Evolutionary conservation across 192 early-diverging fungal species (phyloP).

Genomic region (Glomus cerebriforme): DNA sequence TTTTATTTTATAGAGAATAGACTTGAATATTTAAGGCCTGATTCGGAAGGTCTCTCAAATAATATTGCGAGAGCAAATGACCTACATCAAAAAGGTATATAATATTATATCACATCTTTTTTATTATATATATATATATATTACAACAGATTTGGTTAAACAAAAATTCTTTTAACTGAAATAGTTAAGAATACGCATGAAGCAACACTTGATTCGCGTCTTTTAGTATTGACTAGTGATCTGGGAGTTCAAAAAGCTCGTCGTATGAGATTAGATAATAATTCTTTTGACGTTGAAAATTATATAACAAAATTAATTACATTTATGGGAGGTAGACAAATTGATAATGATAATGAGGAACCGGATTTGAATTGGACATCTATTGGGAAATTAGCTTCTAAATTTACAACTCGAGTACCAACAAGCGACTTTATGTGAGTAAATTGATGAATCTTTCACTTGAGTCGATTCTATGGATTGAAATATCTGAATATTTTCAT

Average conservation of each 20-base stretch:
- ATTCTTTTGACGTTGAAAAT: conserved; percentile 76
- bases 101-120: no score
- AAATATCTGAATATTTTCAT: conserved; percentile 21
- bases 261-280: conserved; percentile 72
- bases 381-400: conserved; percentile 56
- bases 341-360: conserved; percentile 52
- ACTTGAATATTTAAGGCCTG: conserved; percentile 41
- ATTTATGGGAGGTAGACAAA: conserved; percentile 48
- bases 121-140: no score
- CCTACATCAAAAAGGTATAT: conserved; percentile 41
- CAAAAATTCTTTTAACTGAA: neutral
- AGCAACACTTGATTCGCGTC: conserved; percentile 84
- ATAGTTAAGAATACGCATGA: conserved; percentile 81
- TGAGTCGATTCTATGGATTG: neutral
- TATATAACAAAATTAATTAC: conserved; percentile 67
- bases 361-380: conserved; percentile 58
- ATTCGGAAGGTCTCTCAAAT: conserved; percentile 38
- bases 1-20: conserved; percentile 38
- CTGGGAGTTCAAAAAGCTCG: conserved; percentile 75
- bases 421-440: conserved; percentile 79
- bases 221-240: conserved; percentile 76
- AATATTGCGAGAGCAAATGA: conserved; percentile 44
- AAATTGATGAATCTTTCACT: neutral
- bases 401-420: conserved; percentile 59
- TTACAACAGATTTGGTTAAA: no score